phyloP scores from a whole-genome alignment of 176 grass and related monocot species.

The maize (Zea mays) region DNA sequence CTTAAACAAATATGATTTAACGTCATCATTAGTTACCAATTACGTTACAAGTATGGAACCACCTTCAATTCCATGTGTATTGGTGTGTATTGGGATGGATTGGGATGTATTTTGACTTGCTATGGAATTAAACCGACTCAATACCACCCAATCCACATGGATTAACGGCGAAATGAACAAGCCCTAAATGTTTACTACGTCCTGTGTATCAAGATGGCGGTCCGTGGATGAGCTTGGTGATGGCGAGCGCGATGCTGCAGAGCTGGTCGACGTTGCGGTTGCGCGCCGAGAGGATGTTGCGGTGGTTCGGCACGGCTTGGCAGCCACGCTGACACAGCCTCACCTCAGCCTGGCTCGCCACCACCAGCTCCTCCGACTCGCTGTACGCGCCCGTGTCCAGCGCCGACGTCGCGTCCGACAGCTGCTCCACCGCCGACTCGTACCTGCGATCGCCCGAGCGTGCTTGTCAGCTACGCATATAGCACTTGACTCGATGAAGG shows the following conservation, averaged over 20 bases:
- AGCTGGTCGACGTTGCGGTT: slow-evolving; percentile 63
- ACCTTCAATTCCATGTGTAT: too few species aligned
- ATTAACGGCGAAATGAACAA: too few species aligned
- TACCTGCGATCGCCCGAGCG: slow-evolving; percentile 33
- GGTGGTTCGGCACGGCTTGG: slow-evolving; percentile 37
- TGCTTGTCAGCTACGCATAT: not conserved
- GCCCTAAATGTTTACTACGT: not conserved
- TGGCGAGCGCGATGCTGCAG: slow-evolving; percentile 55
- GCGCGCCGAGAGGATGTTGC: slow-evolving; percentile 49
- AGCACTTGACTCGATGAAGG: not conserved
- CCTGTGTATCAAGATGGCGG: not conserved
- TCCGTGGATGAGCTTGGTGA: slow-evolving; percentile 43
- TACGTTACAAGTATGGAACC: too few species aligned
- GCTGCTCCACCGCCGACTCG: slow-evolving; percentile 66
- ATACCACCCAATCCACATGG: too few species aligned
- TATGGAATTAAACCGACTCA: too few species aligned
- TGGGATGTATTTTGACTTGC: too few species aligned
- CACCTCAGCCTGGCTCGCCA: slow-evolving; percentile 50
- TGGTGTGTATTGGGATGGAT: too few species aligned
- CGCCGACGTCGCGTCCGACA: slow-evolving; percentile 53
- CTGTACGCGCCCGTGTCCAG: slow-evolving; percentile 41
- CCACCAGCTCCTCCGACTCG: slow-evolving; percentile 49
- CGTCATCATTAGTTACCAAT: too few species aligned
- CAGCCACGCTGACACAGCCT: slow-evolving; percentile 62
- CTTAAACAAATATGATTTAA: too few species aligned